Evolutionary conservation across 208 protist species (phyloP).

Genomic region (Herpetomonas samuelpessoai): DNA sequence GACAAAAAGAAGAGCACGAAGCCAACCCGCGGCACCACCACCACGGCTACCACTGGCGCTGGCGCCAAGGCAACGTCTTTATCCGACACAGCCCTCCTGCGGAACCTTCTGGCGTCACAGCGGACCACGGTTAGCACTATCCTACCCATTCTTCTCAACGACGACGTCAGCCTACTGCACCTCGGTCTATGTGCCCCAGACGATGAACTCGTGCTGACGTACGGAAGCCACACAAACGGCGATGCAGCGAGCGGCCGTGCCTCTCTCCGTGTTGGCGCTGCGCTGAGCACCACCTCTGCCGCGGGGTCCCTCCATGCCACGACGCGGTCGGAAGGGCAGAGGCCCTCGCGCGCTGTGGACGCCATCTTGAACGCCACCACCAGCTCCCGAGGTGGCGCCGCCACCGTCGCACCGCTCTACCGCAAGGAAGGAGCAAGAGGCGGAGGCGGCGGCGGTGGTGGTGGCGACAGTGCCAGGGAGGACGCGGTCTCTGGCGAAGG

Average conservation of each 20-base stretch:
- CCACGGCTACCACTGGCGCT: background rate
- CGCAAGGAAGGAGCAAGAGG: too few relatives aligned
- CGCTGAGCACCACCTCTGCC: too few relatives aligned
- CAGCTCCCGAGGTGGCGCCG: background rate
- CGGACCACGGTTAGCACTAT: conserved; percentile 5
- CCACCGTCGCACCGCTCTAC: too few relatives aligned
- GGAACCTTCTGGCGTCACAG: conserved; percentile 5
- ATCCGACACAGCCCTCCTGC: conserved; percentile 6
- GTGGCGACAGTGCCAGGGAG: too few relatives aligned
- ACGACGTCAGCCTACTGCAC: conserved; percentile 78
- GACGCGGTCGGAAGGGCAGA: too few relatives aligned
- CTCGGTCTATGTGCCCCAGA: conserved; percentile 67
- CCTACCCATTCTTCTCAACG: conserved; percentile 49
- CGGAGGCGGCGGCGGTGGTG: too few relatives aligned
- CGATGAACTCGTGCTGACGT: conserved; percentile 53
- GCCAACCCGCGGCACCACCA: background rate
- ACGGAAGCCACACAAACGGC: background rate
- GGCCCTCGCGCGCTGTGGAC: background rate
- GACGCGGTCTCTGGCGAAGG: too few relatives aligned
- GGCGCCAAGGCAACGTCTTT: background rate
- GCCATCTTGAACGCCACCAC: background rate
- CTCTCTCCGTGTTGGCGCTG: too few relatives aligned
- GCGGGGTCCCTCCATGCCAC: too few relatives aligned
- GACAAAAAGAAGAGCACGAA: background rate
- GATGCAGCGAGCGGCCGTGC: background rate